Base-by-base conservation (phyloP, 2,329 filamentous ascomycete genomes). In the Dendrostoma leiphaemia region DNA sequence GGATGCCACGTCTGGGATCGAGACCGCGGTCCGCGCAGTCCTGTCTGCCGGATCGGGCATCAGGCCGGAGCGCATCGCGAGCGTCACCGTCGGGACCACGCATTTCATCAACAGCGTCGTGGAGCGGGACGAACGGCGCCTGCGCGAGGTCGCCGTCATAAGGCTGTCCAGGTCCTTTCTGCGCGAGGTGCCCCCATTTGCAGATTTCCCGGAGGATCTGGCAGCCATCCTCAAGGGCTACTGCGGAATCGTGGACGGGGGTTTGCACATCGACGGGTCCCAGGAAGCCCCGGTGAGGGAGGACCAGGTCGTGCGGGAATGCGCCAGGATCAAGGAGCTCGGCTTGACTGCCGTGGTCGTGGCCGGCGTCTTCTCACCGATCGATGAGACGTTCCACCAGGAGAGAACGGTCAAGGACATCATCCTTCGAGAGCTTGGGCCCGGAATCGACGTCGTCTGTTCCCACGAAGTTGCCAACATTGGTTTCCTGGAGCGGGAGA, bases 401-500 rank as follows among this genome's bases (percentile, higher is more conserved):
- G 80, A 83, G 59, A n/a, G 75, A 81, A 59, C 66, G 69, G 17
- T 75, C 73, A 0, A 72, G 72, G 0, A 68, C 4, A 70, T 80
- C n/a, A 61, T 80, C 32, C 66, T 63, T 6, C 59, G 64, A 2
- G 69, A 71, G 38, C 63, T 78, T 1, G 52, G 52, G 8, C 71
- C 73, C 0, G 72, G 66, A 0, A 69, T 65, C 46, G 71, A 80
- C 49, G 70, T 83, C 3, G 76, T 82, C 3, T 72, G 73, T 48
- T 80, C 78, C 9, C 75, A 75, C 47, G 75, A 79, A 13, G 76
- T 82, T 2, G 79, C 78, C 13, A 81, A 75, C 58, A 65, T 80
- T 10, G 80, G 71, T 35, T 82, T 84, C 50, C 67, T 85, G 7
- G 83, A 85, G 66, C 74, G 84, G 34, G 84, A 87, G 64, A 87